Evolutionary conservation across 1,139 yeast genomes (phyloP).

Genomic region (Geotrichum europaeum): DNA sequence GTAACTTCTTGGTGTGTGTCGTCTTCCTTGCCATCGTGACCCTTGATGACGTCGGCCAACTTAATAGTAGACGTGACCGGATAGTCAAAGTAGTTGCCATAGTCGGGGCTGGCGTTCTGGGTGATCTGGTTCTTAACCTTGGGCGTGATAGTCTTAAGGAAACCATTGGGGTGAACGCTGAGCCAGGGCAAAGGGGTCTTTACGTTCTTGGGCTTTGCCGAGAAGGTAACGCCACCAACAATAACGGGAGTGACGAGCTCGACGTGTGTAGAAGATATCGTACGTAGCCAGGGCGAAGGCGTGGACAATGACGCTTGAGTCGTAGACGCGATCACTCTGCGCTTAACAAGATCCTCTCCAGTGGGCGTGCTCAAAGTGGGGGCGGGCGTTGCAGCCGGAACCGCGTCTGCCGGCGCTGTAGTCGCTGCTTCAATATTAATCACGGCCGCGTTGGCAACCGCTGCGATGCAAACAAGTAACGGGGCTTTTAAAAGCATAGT

Average conservation of each 20-base stretch:
- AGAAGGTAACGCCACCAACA: constrained; percentile 73
- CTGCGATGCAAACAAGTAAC: constrained; percentile 3
- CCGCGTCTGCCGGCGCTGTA: constrained; percentile 4
- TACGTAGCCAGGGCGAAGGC: constrained; percentile 68
- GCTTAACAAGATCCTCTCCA: constrained; percentile 3
- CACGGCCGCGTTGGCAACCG: constrained; percentile 11
- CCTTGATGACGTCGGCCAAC: constrained; percentile 20
- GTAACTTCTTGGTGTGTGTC: constrained; percentile 41
- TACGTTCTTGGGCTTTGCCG: constrained; percentile 62
- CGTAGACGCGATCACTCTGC: constrained; percentile 9
- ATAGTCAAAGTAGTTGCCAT: constrained; percentile 70
- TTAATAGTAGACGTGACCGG: constrained; percentile 43
- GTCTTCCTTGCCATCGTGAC: constrained; percentile 18
- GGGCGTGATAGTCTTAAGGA: constrained; percentile 75
- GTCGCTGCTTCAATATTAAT: background rate
- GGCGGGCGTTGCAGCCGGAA: background rate
- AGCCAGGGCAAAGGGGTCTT: constrained; percentile 77
- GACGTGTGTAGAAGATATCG: constrained; percentile 48
- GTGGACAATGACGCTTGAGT: constrained; percentile 32
- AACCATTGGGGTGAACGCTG: constrained; percentile 65
- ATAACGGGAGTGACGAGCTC: constrained; percentile 79
- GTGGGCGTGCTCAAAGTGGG: background rate
- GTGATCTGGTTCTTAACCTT: constrained; percentile 64
- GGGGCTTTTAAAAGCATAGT: background rate
- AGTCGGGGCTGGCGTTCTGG: constrained; percentile 61